Evolutionary conservation across 2,329 filamentous ascomycete genomes (phyloP).

Genomic region (Colletotrichum sp.): DNA sequence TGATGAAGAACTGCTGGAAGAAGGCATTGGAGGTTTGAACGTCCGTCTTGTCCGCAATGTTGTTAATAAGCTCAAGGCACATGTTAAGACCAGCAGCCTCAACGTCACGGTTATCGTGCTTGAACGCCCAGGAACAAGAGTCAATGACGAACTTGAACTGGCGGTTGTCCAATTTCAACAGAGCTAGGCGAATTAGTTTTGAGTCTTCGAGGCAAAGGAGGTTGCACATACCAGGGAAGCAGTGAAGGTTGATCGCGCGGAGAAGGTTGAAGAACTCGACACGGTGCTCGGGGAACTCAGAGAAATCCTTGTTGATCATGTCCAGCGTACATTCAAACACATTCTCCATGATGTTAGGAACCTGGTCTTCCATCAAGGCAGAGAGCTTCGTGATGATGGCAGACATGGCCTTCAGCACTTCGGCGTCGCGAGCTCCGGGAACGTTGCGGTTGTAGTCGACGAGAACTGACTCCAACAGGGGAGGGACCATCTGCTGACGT

Average conservation of each 20-base stretch:
- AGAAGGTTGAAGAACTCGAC: conserved; percentile 99
- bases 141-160: conserved; percentile 99
- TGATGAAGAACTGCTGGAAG: conserved; percentile 97
- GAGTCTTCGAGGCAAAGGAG: not conserved
- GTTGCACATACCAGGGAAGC: conserved; percentile 74
- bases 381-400: conserved; percentile 96
- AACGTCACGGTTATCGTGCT: conserved; percentile 98
- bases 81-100: conserved; percentile 96
- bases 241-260: conserved; percentile 94
- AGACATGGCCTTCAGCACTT: conserved; percentile 97
- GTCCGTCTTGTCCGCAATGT: conserved; percentile 88
- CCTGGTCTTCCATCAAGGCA: conserved; percentile 97
- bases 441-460: conserved; percentile 98
- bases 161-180: conserved; percentile 91
- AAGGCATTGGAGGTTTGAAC: conserved; percentile 86
- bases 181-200: conserved; percentile 51
- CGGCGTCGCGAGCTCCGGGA: conserved; percentile 91
- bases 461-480: conserved; percentile 89
- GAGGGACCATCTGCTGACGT: conserved; percentile 92
- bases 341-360: conserved; percentile 96
- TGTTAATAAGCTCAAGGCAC: conserved; percentile 96
- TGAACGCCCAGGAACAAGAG: conserved; percentile 99
- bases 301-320: conserved; percentile 99
- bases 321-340: conserved; percentile 98
- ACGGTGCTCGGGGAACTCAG: conserved; percentile 96